Percentiles rank a stretch among this genome's conserved stretches.
These are phyloP conservation scores for Plenodomus biglobosus DNA, from an alignment of 2,329 filamentous ascomycete species.

Conservation along the genomic window DNA sequence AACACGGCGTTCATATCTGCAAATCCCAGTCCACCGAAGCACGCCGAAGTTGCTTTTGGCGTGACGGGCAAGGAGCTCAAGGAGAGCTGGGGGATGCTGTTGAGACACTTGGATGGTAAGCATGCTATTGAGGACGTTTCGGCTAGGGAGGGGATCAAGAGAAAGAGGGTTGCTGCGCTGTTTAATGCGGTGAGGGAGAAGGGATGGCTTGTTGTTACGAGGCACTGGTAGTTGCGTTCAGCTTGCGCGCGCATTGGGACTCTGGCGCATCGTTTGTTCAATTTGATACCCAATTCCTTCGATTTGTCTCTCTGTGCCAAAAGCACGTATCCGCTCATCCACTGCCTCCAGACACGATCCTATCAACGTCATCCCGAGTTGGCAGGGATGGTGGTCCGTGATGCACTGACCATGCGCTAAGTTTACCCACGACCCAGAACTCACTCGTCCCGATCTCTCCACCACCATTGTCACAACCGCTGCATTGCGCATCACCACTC, in stretches of 20 bases:
- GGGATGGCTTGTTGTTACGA: constrained; percentile 56
- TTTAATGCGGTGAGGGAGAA: constrained; percentile 67
- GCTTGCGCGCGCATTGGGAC: too few species aligned
- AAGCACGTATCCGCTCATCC: constrained; percentile 2
- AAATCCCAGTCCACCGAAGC: constrained; percentile 28
- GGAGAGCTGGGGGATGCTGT: constrained; percentile 70
- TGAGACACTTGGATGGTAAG: constrained; percentile 85
- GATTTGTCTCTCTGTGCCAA: too few species aligned
- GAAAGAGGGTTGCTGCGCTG: constrained; percentile 63
- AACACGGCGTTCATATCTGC: constrained; percentile 42
- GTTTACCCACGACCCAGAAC: constrained; percentile 22
- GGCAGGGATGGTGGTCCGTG: constrained; percentile 10
- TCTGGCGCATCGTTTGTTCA: not conserved
- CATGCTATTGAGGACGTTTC: constrained; percentile 84
- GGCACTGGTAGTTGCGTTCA: constrained; percentile 41
- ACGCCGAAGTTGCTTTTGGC: constrained; percentile 14
- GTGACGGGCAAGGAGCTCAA: constrained; percentile 48
- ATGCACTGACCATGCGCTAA: constrained; percentile 25
- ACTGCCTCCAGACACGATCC: too few species aligned
- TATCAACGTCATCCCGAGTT: constrained; percentile 21
- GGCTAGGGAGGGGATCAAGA: constrained; percentile 81
- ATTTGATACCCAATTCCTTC: not conserved
- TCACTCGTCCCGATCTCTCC: constrained; percentile 18
- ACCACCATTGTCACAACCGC: constrained; percentile 6
- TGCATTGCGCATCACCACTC: constrained; percentile 4